Evolutionary conservation across 2,329 filamentous ascomycete genomes (phyloP).

Genomic region (Colletotrichum coccodes): DNA sequence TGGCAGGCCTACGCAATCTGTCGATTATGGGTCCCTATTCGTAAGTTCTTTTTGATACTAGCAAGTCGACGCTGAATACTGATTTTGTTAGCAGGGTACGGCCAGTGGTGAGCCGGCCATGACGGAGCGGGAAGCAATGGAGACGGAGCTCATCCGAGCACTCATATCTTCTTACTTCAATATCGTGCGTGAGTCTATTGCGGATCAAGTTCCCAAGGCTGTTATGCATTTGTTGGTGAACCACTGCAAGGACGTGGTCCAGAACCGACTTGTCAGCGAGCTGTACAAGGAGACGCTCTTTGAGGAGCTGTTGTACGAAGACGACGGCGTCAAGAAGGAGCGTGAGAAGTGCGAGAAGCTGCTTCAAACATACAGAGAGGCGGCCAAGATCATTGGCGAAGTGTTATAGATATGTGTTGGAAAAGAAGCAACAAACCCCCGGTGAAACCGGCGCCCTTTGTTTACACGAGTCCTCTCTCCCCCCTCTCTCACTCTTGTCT

Average conservation of each 20-base stretch:
- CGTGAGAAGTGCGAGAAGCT: slow-evolving; percentile 98
- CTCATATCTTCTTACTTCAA: slow-evolving; percentile 99
- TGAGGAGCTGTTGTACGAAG: slow-evolving; percentile 93
- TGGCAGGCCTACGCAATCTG: slow-evolving; percentile 48
- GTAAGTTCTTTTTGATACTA: slow-evolving; percentile 56
- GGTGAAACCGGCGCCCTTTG: slow-evolving; percentile 9
- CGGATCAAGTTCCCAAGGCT: slow-evolving; percentile 97
- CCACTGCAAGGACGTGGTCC: slow-evolving; percentile 96
- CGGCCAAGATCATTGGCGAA: slow-evolving; percentile 97
- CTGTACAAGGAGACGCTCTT: slow-evolving; percentile 94
- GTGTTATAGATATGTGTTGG: slow-evolving; percentile 71
- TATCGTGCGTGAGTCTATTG: slow-evolving; percentile 98
- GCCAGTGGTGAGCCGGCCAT: slow-evolving; percentile 81
- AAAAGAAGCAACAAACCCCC: slow-evolving; percentile 15
- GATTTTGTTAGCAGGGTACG: slow-evolving; percentile 51
- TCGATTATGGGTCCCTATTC: slow-evolving; percentile 60
- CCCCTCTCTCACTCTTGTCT: background rate
- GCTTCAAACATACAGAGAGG: slow-evolving; percentile 94
- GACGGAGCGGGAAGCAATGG: slow-evolving; percentile 94
- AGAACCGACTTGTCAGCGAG: slow-evolving; percentile 95
- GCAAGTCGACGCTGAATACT: slow-evolving; percentile 30
- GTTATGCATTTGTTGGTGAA: slow-evolving; percentile 99
- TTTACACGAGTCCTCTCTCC: background rate
- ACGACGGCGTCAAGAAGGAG: slow-evolving; percentile 96
- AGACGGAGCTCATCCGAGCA: slow-evolving; percentile 95